Evolutionary conservation across 2,329 filamentous ascomycete genomes (phyloP).

Genomic region (Eutypella sp.): DNA sequence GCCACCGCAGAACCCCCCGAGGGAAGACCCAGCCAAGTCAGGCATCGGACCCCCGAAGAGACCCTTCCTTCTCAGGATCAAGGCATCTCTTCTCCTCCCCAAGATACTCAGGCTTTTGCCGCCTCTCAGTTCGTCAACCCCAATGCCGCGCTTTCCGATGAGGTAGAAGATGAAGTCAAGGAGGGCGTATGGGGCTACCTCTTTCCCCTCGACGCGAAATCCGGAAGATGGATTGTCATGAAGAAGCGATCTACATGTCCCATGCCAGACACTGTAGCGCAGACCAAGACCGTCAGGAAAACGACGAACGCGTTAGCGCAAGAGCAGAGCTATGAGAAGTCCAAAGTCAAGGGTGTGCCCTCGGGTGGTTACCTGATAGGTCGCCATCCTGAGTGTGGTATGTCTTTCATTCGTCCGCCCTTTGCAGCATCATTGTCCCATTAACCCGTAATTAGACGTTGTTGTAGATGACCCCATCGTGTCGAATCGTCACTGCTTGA

Average conservation of each 20-base stretch:
- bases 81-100: slow-evolving; percentile 55
- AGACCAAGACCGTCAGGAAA: slow-evolving; percentile 33
- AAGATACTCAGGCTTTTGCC: slow-evolving; percentile 53
- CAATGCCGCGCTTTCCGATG: slow-evolving; percentile 66
- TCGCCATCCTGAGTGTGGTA: slow-evolving; percentile 89
- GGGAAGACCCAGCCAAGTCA: slow-evolving; percentile 50
- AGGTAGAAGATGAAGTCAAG: slow-evolving; percentile 75
- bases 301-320: slow-evolving; percentile 45
- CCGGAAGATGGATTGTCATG: slow-evolving; percentile 65
- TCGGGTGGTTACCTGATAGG: slow-evolving; percentile 88
- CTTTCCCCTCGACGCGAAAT: slow-evolving; percentile 69
- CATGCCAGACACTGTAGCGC: slow-evolving; percentile 42
- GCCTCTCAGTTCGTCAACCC: slow-evolving; percentile 73
- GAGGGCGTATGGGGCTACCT: slow-evolving; percentile 97
- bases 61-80: slow-evolving; percentile 38
- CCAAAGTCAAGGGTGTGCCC: slow-evolving; percentile 56
- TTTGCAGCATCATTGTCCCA: not conserved
- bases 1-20: slow-evolving; percentile 65
- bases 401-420: slow-evolving; percentile 29
- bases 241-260: slow-evolving; percentile 70
- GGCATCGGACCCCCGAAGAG: slow-evolving; percentile 47
- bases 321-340: slow-evolving; percentile 56
- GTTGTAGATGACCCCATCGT: slow-evolving; percentile 72
- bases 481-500: slow-evolving; percentile 76
- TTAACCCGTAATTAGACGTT: slow-evolving; percentile 49